Conservation (phyloP, 768 basidiomycete genomes). For the Lactifluus hygrophoroides region DNA sequence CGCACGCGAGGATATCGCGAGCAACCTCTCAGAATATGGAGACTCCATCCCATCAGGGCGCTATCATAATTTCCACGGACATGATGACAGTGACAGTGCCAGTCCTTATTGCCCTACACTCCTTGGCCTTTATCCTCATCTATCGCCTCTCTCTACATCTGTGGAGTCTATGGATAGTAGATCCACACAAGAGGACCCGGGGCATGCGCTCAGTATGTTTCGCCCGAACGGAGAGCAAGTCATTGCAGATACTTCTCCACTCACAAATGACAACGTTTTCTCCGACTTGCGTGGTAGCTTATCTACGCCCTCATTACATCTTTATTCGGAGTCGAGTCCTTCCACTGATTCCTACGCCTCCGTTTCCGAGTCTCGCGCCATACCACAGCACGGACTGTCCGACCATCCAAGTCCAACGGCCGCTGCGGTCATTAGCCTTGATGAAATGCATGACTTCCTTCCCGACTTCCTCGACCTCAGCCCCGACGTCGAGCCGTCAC, state of each 20-base stretch:
- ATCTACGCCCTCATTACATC: neutral
- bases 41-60: conserved; percentile 1
- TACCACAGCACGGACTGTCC: neutral
- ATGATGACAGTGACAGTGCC: neutral
- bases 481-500: neutral
- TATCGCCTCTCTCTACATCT: neutral
- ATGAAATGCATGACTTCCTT: conserved; percentile 11
- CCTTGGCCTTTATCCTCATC: neutral
- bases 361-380: neutral
- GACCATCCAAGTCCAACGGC: neutral
- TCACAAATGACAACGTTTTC: neutral
- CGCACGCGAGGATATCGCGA: conserved; percentile 6
- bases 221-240: neutral
- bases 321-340: neutral
- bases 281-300: neutral
- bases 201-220: neutral
- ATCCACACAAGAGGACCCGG: neutral
- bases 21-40: conserved; percentile 14
- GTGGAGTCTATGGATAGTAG: neutral
- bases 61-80: neutral
- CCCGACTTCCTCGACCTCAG: conserved; percentile 19
- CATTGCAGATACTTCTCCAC: neutral
- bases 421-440: neutral
- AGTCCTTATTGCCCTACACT: neutral
- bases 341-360: neutral